Evolutionary conservation across 371 early-diverging fungal genomes (phyloP), one percentile per base, ranked within the genome.

Genomic region (Saksenaea vasiformis): DNA sequence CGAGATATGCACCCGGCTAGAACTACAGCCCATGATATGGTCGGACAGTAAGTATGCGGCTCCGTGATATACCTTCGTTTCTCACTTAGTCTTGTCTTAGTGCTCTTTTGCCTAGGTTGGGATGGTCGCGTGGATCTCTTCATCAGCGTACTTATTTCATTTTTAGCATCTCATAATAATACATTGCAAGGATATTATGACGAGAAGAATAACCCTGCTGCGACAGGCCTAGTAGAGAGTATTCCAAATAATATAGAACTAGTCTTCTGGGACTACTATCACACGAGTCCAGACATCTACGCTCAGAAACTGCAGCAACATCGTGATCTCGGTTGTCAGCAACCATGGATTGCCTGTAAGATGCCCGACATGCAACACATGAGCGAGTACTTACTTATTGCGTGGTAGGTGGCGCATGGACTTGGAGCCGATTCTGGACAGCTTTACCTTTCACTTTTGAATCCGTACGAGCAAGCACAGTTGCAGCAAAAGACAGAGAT

Each of bases 201-300:
- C 62, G 84, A 86, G 37, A 70, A 60, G 56, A 84, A 77, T 67
- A 82, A 81, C 59, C 85, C 87, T 2, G 85, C 89, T 19, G 66
- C 77, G 7, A 64, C 73, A 1, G 86, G 85, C 22, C 44, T 90
- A 34, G 75, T 72, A 3, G 85, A 84, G 24, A 81, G 77, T n/a
- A 77, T 91, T 47, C 91, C 94, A 35, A 58, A 74, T 0, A 88
- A 87, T 61, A 68, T 90, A 17, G 87, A 92, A n/a, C 76, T 93
- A 19, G 87, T 93, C 9, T 94, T 88, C 65, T 94, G 95, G 95
- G 92, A 94, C 71, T 95, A 93, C 67, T 93, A 93, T 69, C 93
- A 93, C 67, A 91, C 90, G 11, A 70, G 69, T 36, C 72, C 88
- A 17, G 87, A 89, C 51, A 79, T 85, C 0, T 95, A 93, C 71